These are phyloP conservation scores for Backusella liffmaniae DNA, from an alignment of 192 early-diverging fungal genomes.

Conservation along the genomic window DNA sequence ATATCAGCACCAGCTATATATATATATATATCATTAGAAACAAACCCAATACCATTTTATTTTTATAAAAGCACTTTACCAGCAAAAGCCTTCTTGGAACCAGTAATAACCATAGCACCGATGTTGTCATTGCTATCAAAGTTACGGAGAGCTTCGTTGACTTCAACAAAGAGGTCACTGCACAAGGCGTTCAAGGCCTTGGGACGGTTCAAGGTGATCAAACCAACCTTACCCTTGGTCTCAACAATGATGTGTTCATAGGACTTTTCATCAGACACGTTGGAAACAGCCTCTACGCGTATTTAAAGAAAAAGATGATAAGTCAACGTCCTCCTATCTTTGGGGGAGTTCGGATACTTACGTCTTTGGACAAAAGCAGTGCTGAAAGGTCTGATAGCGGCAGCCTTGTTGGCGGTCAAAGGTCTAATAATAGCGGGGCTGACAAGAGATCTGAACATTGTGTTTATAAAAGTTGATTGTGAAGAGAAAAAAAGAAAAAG, in stretches of 20 bases:
- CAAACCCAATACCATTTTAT: neutral
- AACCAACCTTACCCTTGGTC: constrained; percentile 76
- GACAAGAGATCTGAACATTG: constrained; percentile 27
- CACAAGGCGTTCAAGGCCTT: constrained; percentile 97
- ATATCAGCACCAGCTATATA: constrained; percentile 90
- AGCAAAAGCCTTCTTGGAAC: constrained; percentile 95
- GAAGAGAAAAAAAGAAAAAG: neutral
- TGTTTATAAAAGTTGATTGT: neutral
- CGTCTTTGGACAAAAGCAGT: constrained; percentile 27
- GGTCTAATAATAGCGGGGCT: constrained; percentile 29
- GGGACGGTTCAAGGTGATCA: constrained; percentile 91
- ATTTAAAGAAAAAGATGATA: neutral
- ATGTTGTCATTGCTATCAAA: constrained; percentile 76
- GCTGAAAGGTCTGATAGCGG: constrained; percentile 22
- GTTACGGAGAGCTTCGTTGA: constrained; percentile 81
- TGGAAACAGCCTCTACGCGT: constrained; percentile 14
- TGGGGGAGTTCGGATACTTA: neutral
- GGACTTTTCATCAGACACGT: neutral
- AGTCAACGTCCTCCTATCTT: neutral
- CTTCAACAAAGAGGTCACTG: constrained; percentile 87
- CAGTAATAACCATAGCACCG: constrained; percentile 93
- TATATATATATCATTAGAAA: neutral
- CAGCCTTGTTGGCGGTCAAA: constrained; percentile 23
- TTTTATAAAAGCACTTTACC: constrained; percentile 51
- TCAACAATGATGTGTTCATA: constrained; percentile 61